Conservation (phyloP, 352 stramenopile species). For the Globisporangium sylvaticum region DNA sequence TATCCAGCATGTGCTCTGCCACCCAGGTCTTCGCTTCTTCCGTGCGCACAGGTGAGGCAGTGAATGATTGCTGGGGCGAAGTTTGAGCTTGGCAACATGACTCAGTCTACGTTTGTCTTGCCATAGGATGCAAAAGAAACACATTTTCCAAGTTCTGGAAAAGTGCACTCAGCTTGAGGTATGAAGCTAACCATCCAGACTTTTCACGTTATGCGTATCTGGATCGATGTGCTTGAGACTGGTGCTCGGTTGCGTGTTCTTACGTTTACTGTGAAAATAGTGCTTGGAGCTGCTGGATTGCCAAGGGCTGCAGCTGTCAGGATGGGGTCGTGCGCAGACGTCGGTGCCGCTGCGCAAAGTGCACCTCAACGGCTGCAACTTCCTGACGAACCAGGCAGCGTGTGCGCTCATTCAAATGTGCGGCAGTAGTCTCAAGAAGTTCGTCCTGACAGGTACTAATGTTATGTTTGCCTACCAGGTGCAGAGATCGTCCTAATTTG, state of each 20-base stretch:
- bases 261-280: constrained; percentile 20
- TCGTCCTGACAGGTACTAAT: constrained; percentile 41
- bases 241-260: too few relatives aligned
- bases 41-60: constrained; percentile 41
- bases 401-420: constrained; percentile 35
- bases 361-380: constrained; percentile 48
- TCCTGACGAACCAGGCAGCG: constrained; percentile 38
- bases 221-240: too few relatives aligned
- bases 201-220: background rate
- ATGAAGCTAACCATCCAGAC: background rate
- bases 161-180: constrained; percentile 35
- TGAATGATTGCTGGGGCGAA: background rate
- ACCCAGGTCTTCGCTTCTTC: constrained; percentile 37
- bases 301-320: constrained; percentile 26
- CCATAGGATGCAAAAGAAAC: constrained; percentile 43
- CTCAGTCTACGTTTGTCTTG: background rate
- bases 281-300: constrained; percentile 61
- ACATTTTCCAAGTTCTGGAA: constrained; percentile 40
- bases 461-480: background rate
- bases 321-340: constrained; percentile 27
- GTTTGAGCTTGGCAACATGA: background rate
- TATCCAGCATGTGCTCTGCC: constrained; percentile 30
- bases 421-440: constrained; percentile 29
- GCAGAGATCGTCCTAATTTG: background rate
- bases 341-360: constrained; percentile 29